Percentiles rank a stretch among this genome's conserved stretches.
phyloP scores from a whole-genome alignment of 495 filamentous ascomycete genomes.

The Halenospora varia region DNA sequence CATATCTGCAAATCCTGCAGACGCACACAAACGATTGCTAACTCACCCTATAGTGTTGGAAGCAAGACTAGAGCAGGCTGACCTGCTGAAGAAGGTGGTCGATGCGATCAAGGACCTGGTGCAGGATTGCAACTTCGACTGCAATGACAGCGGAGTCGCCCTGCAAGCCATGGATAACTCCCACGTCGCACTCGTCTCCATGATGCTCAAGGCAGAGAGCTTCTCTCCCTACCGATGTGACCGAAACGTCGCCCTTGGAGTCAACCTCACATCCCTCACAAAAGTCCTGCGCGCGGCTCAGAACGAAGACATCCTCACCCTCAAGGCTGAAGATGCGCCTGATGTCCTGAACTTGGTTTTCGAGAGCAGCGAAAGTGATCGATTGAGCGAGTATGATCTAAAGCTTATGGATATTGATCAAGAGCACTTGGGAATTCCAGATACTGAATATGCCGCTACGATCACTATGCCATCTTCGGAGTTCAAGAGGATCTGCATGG shows the following conservation, averaged over 20 bases:
- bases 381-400: constrained; percentile 96
- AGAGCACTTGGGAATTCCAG: constrained; percentile 97
- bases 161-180: constrained; percentile 99
- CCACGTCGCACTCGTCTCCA: constrained; percentile 96
- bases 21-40: neutral
- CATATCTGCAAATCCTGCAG: neutral
- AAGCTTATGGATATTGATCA: constrained; percentile 99
- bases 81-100: constrained; percentile 96
- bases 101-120: constrained; percentile 99
- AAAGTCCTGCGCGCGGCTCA: constrained; percentile 95
- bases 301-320: constrained; percentile 89
- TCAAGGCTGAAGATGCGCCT: constrained; percentile 96
- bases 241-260: constrained; percentile 95
- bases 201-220: constrained; percentile 93
- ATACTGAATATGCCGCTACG: constrained; percentile 93
- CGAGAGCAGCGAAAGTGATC: constrained; percentile 84
- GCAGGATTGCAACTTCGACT: constrained; percentile 99
- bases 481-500: constrained; percentile 92
- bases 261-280: constrained; percentile 93
- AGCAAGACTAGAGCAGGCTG: constrained; percentile 91
- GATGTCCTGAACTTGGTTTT: constrained; percentile 95
- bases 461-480: constrained; percentile 84
- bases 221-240: constrained; percentile 99
- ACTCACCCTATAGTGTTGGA: constrained; percentile 69
- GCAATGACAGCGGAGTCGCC: constrained; percentile 98